A percentile compares a stretch with the other conserved stretches of the same genome.
Evolutionary conservation across 1,284 basidiomycete species (phyloP).

Genomic region (Microbotryum silenes-acaulis): DNA sequence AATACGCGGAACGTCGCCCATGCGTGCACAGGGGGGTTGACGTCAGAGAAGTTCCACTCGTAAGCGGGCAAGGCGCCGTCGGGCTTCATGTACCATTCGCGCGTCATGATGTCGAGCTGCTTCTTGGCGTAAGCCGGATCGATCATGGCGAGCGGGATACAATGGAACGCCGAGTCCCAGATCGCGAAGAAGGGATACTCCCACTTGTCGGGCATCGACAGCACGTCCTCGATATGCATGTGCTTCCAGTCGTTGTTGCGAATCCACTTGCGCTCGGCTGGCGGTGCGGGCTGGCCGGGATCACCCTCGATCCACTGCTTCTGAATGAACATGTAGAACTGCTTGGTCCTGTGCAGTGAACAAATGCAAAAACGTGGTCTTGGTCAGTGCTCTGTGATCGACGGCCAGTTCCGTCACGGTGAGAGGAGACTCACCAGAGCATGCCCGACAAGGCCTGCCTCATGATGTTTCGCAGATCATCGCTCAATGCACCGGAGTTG

Average conservation of each 20-base stretch:
- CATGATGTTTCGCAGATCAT: conserved; percentile 93
- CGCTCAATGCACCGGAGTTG: conserved; percentile 70
- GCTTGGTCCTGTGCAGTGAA: conserved; percentile 63
- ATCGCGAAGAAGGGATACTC: conserved; percentile 94
- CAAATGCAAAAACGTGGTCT: neutral
- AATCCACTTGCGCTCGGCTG: conserved; percentile 75
- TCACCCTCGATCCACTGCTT: conserved; percentile 94
- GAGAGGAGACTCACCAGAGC: conserved; percentile 59
- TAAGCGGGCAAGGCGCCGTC: conserved; percentile 97
- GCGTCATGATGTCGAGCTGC: conserved; percentile 87
- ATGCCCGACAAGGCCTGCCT: conserved; percentile 95
- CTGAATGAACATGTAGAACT: conserved; percentile 92
- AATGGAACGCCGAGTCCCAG: conserved; percentile 71
- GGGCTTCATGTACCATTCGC: conserved; percentile 97
- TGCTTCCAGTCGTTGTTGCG: conserved; percentile 93
- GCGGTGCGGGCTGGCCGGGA: conserved; percentile 86
- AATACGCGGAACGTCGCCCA: conserved; percentile 97
- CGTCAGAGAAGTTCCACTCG: conserved; percentile 97
- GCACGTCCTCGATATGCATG: conserved; percentile 86
- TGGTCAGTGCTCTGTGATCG: neutral
- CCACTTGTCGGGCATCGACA: conserved; percentile 99
- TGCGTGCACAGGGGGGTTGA: conserved; percentile 94
- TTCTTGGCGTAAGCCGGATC: conserved; percentile 95
- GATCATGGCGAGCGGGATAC: conserved; percentile 89
- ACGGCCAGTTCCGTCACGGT: neutral